These are phyloP conservation scores for Phytophthora ramorum DNA, from an alignment of 352 stramenopile genomes.

Conservation along the genomic window DNA sequence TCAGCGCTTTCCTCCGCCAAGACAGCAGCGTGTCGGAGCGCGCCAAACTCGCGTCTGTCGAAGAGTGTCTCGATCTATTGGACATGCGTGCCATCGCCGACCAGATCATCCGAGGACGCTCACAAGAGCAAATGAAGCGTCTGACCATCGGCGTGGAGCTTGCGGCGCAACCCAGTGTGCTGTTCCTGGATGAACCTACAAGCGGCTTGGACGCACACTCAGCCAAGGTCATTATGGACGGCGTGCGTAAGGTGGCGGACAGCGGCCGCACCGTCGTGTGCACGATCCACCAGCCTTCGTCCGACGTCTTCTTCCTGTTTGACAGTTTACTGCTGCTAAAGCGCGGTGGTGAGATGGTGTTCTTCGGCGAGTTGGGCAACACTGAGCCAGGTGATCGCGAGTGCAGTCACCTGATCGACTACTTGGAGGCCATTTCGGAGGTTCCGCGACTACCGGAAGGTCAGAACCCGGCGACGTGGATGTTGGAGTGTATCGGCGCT, in stretches of 20 bases:
- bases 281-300: conserved; percentile 16
- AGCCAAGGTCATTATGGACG: conserved; percentile 67
- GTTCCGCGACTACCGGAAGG: conserved; percentile 18
- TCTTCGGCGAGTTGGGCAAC: conserved; percentile 55
- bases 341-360: conserved; percentile 59
- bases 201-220: conserved; percentile 81
- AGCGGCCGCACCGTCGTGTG: conserved; percentile 80
- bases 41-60: conserved; percentile 36
- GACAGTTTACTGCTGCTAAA: conserved; percentile 84
- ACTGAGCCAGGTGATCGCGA: not conserved
- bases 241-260: conserved; percentile 83
- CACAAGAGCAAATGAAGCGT: conserved; percentile 65
- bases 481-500: conserved; percentile 63
- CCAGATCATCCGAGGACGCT: conserved; percentile 44
- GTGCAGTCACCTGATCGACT: conserved; percentile 41
- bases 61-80: conserved; percentile 44
- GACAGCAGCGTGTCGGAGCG: conserved; percentile 30
- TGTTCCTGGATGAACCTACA: conserved; percentile 85
- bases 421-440: conserved; percentile 45
- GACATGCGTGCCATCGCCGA: conserved; percentile 39
- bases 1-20: conserved; percentile 80
- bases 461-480: conserved; percentile 76
- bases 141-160: conserved; percentile 90
- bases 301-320: conserved; percentile 47
- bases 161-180: conserved; percentile 74